These are phyloP conservation scores for Rhizopogon sp. DNA, from an alignment of 768 basidiomycete species.

Conservation along the genomic window DNA sequence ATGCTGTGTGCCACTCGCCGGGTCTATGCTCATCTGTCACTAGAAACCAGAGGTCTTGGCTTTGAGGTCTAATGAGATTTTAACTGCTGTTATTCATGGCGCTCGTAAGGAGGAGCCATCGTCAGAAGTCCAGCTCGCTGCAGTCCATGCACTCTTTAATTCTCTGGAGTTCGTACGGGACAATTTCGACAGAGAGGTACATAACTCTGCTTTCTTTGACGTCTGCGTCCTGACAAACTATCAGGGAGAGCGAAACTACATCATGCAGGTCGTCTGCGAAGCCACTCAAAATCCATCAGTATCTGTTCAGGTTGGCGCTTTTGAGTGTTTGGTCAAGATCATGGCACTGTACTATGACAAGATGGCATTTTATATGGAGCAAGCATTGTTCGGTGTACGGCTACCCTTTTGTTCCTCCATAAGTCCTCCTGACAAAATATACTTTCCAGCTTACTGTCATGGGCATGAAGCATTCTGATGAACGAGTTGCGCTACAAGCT, in stretches of 20 bases:
- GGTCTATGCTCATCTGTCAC: conserved; percentile 5
- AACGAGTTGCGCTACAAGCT: conserved; percentile 90
- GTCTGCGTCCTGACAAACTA: neutral
- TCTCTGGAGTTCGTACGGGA: conserved; percentile 96
- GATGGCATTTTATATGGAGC: conserved; percentile 99
- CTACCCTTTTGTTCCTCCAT: conserved; percentile 4
- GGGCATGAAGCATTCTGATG: conserved; percentile 94
- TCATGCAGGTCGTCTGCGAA: conserved; percentile 99
- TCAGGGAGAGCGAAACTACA: conserved; percentile 98
- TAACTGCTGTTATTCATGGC: conserved; percentile 97
- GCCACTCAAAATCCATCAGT: conserved; percentile 84
- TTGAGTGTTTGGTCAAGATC: conserved; percentile 92
- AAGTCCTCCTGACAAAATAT: conserved; percentile 10
- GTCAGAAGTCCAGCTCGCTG: conserved; percentile 85
- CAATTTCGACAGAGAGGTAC: conserved; percentile 95
- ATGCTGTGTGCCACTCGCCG: conserved; percentile 1
- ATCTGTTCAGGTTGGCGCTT: conserved; percentile 90
- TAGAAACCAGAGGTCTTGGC: conserved; percentile 93
- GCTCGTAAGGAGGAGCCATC: conserved; percentile 95
- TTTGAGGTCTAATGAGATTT: conserved; percentile 89
- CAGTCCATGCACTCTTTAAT: conserved; percentile 89
- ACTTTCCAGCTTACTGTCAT: conserved; percentile 79
- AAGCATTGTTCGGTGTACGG: conserved; percentile 91
- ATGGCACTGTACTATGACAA: conserved; percentile 99
- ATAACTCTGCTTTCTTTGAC: neutral